phyloP scores from a whole-genome alignment of 352 stramenopile genomes.

The Pythium sukuiense region DNA sequence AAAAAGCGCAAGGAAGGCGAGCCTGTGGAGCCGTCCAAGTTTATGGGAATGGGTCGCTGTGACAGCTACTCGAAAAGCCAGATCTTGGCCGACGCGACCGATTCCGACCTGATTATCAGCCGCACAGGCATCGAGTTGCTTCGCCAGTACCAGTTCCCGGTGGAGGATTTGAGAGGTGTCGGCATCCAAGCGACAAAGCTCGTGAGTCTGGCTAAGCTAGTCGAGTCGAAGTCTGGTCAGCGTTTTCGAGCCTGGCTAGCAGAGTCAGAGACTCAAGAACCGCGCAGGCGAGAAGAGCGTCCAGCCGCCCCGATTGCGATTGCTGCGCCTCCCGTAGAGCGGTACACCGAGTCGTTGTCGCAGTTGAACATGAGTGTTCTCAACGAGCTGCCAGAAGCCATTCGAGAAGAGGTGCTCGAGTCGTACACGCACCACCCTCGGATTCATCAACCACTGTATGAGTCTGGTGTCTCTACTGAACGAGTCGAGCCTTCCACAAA shows the following conservation, averaged over 20 bases:
- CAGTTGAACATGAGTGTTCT: conserved; percentile 71
- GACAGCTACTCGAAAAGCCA: conserved; percentile 86
- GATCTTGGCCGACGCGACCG: conserved; percentile 51
- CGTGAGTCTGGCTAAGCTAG: conserved; percentile 21
- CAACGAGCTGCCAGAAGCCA: conserved; percentile 47
- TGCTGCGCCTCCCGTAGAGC: neutral
- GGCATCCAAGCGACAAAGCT: conserved; percentile 82
- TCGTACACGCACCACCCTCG: conserved; percentile 22
- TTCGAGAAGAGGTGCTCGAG: conserved; percentile 62
- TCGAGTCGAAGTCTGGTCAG: conserved; percentile 35
- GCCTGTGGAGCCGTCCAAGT: conserved; percentile 79
- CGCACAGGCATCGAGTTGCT: conserved; percentile 60
- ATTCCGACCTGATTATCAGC: conserved; percentile 54
- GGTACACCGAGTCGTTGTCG: conserved; percentile 35
- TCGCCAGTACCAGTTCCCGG: conserved; percentile 54
- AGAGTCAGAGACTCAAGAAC: conserved; percentile 21
- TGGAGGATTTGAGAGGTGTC: conserved; percentile 66
- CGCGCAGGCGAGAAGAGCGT: conserved; percentile 1
- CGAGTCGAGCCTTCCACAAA: conserved; percentile 18
- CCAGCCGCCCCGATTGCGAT: neutral
- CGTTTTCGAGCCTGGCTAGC: conserved; percentile 59
- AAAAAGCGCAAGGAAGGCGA: conserved; percentile 77
- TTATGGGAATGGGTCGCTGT: conserved; percentile 85
- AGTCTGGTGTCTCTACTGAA: neutral
- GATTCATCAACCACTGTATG: conserved; percentile 1